Evolutionary conservation across 345 rosid species (phyloP), one percentile per base, ranked within the genome.

Genomic region (Firmiana major): DNA sequence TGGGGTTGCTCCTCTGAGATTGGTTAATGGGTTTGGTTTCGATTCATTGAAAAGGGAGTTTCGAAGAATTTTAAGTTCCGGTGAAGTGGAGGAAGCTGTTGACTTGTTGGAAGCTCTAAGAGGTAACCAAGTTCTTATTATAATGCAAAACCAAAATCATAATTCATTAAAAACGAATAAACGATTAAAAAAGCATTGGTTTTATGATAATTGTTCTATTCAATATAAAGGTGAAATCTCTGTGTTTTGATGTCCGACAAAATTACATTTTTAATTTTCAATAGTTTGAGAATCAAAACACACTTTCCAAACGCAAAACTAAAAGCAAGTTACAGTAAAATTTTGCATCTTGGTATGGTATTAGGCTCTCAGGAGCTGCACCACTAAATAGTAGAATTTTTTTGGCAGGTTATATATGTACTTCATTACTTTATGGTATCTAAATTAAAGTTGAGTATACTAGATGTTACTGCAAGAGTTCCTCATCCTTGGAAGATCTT

Each of bases 71-170:
- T 83, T 84, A 75, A 82, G 84, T 49, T 78, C 81, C 62, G 84
- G 89, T 65, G 85, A 83, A 75, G 86, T 90, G 59, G 89, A 85
- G 84, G 81, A 81, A 77, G 75, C 87, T 80, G 85, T 92, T 74
- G 85, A 82, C 21, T 81, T 89, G 57, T 80, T 90, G 90, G 98
- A 91, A 89, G 81, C 80, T 82, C 91, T 94, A 62, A 88, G 89
- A 2, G 95, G 98, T 95, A 77, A 79, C 69, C 7, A 43, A 45
- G 48, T 7, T 54, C 24, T 19, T 60, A 71, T 26, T 26, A 60
- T 54, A n/a, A 77, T 43, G 51, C 55, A 48, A 2, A 71, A 19
- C 2, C 63, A 65, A 66, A 75, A 59, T 79, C 55, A 43, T 79
- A n/a, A n/a, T n/a, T n/a, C n/a, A n/a, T n/a, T n/a, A 26, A 10